Evolutionary conservation across 2,329 filamentous ascomycete species (phyloP), one percentile per base, ranked within the genome.

Genomic region (Aspergillus neoniger): DNA sequence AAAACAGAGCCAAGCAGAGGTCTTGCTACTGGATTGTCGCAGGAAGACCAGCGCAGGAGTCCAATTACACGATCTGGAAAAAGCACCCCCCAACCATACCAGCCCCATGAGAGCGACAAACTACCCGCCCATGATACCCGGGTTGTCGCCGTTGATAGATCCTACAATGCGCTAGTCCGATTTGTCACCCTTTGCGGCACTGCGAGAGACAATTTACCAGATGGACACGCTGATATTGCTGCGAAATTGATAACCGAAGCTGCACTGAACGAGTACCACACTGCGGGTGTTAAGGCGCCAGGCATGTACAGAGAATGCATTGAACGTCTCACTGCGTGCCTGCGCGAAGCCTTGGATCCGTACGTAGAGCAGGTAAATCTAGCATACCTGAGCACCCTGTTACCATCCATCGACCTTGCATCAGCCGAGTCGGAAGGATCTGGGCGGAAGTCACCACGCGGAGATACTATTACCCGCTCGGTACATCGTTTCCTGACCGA

Each of bases 211-310:
- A 67, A 66, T 6, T 60, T 71, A 30, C 67, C 72, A 30, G 71
- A 75, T 39, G 64, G 70, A 6, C 69, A 74, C 10, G 77, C 81
- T 65, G 72, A 80, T 21, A 68, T 84, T 9, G 76, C 79, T 0
- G 77, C 74, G 0, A 74, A 78, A 15, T 81, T 82, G 59, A 81
- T 85, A 76, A 66, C 82, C 8, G 82, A 85, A 60, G 78, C 81
- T 38, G 76, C 76, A 8, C 62, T 83, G 4, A 83, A 85, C 68
- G 80, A 83, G 58, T 79, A 79, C 55, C 66, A 78, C 3, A 63
- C 77, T 4, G 77, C 73, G 55, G 78, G 76, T 7, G 70, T 68
- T 4, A 69, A n/a, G 15, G 54, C 69, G n/a, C 71, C 73, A 58
- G 67, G 4, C 75, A 80, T 21, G 62, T 72, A 82, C 21, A 70